A percentile compares a stretch with the other conserved stretches of the same genome.
Evolutionary conservation across 139 green algal genomes (phyloP).

Genomic region (Picochlorum sp.): DNA sequence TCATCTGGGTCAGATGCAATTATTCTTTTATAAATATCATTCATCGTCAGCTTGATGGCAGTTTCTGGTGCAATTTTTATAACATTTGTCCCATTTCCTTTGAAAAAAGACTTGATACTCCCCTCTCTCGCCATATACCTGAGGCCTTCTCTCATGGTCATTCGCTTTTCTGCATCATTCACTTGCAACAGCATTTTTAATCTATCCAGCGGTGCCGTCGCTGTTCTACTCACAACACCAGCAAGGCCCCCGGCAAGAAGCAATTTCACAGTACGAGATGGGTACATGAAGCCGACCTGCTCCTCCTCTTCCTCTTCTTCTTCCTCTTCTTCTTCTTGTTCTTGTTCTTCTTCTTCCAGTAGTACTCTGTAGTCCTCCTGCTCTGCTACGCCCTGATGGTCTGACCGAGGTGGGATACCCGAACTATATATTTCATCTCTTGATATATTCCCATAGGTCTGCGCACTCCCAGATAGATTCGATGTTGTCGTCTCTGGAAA

Average conservation of each 20-base stretch:
- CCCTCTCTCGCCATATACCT: slow-evolving; percentile 67
- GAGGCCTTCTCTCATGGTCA: slow-evolving; percentile 58
- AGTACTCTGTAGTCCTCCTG: slow-evolving; percentile 4
- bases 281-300: slow-evolving; percentile 23
- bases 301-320: not conserved
- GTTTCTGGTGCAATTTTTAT: slow-evolving; percentile 89
- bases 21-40: slow-evolving; percentile 61
- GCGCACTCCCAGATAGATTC: too few species aligned
- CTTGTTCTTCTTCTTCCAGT: not conserved
- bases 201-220: slow-evolving; percentile 83
- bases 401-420: too few species aligned
- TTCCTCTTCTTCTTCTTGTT: not conserved
- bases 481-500: too few species aligned
- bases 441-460: not conserved
- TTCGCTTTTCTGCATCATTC: slow-evolving; percentile 43
- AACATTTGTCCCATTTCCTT: slow-evolving; percentile 85
- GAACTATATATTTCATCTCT: not conserved
- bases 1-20: slow-evolving; percentile 47
- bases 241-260: slow-evolving; percentile 61
- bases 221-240: slow-evolving; percentile 74
- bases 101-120: slow-evolving; percentile 65
- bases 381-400: too few species aligned
- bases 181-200: slow-evolving; percentile 89
- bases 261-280: slow-evolving; percentile 32
- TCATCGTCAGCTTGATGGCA: slow-evolving; percentile 72